Evolutionary conservation across 768 basidiomycete species (phyloP), one percentile per base, ranked within the genome.

Genomic region (Chalciporus chontae): DNA sequence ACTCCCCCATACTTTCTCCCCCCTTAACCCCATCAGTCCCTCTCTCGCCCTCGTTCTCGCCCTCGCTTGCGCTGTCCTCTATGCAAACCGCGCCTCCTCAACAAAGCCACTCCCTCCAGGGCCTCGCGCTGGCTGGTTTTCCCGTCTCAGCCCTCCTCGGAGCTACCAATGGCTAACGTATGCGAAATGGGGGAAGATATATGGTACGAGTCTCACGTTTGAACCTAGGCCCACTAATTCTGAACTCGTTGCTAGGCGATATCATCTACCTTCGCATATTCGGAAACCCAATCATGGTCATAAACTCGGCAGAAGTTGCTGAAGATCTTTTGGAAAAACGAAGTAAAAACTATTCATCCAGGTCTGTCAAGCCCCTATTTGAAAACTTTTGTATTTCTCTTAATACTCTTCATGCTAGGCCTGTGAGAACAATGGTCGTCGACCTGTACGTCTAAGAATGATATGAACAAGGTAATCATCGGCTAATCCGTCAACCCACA

Each of bases 291-390:
- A 65, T 80, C 43, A 62, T 78, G 38, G 62, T 79, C 18, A 60
- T 80, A 11, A 78, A 77, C 51, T 72, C 77, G 13, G 63, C 68
- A 29, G 55, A 64, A 50, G 71, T 65, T 2, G 69, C 72, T 13
- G 57, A 66, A 14, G 76, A 79, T 24, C 69, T 79, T 7, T 63
- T 80, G 23, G 75, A 79, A 54, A 76, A 69, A 45, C 68, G 76
- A 37, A 69, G 74, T 36, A 62, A 51, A 42, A 73, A 66, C 3
- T 80, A 77, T 55, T 77, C 77, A 15, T 75, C 72, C 15, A 62
- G 61, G 61, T 61, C 32, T 21, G 50, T 51, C 13, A 18, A 40
- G 10, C 21, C 40, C 37, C 23, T 11, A 4, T 17, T 21, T 17
- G 14, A 43, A n/a, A 19, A 29, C n/a, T 21, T 40, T 9, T 43